Evolutionary conservation across 169 alveolate species (phyloP).

Genomic region (Cryptosporidium viatorum): DNA sequence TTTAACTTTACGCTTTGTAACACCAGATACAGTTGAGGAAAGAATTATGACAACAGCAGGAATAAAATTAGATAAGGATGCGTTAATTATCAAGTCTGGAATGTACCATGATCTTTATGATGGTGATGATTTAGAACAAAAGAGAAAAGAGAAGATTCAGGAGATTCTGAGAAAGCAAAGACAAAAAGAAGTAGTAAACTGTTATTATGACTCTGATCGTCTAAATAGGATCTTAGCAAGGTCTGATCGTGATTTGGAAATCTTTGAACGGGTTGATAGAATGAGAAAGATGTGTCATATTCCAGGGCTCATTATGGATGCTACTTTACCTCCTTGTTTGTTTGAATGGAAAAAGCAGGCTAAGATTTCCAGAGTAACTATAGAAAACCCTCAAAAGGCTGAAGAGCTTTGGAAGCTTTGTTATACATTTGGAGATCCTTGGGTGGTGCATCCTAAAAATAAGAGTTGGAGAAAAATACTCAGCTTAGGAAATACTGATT

Average conservation of each 20-base stretch:
- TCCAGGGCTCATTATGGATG: conserved; percentile 69
- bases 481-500: background rate
- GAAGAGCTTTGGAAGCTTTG: conserved; percentile 64
- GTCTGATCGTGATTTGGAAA: conserved; percentile 59
- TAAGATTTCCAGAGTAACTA: conserved; percentile 23
- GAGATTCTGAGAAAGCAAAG: conserved; percentile 70
- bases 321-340: conserved; percentile 59
- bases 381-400: conserved; percentile 61
- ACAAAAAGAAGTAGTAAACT: conserved; percentile 67
- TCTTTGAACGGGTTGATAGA: conserved; percentile 69
- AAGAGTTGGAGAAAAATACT: conserved; percentile 12
- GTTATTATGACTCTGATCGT: conserved; percentile 71
- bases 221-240: conserved; percentile 57
- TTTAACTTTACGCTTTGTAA: conserved; percentile 90
- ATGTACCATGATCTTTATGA: conserved; percentile 78
- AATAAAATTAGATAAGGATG: conserved; percentile 81
- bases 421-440: conserved; percentile 70
- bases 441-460: conserved; percentile 64
- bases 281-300: conserved; percentile 74
- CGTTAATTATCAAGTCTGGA: conserved; percentile 81
- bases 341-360: conserved; percentile 71
- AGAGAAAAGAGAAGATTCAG: conserved; percentile 71
- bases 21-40: conserved; percentile 94
- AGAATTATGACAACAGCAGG: conserved; percentile 92
- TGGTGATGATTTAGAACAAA: conserved; percentile 72